Evolutionary conservation across 164 flowering plant species (phyloP), one percentile per base, ranked within the genome.

Genomic region (Macadamia integrifolia): DNA sequence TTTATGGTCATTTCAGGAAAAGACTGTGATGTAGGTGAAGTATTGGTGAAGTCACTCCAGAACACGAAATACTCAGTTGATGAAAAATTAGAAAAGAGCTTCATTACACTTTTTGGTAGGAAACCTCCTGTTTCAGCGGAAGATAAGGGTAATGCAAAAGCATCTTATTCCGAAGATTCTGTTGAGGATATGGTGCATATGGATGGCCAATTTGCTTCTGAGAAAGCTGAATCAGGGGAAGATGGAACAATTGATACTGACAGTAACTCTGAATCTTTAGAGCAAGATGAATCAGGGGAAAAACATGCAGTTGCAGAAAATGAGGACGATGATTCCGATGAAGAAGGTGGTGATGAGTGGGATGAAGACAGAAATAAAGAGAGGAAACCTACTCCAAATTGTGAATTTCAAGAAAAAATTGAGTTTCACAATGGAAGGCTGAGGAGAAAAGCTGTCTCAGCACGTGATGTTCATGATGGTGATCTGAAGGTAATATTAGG

Each of bases 11-110:
- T 79, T 30, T 43, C 85, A 92, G 99, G 88, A 64, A 87, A 81
- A 70, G 83, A 74, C 44, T 75, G 28, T 35, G 99, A 90, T 81
- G 88, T 87, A 43, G 99, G 99, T 43, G 97, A 77, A 74, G 82
- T 29, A 40, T 65, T 95, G 81, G 98, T 95, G 42, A 90, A 84
- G 75, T 81, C 86, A 11, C 86, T 95, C 42, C 99, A 95, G 76
- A 87, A 87, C 48, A 85, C 88, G 7, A 85, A 88, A 66, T 88
- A 89, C 70, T 85, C 96, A n/a, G 67, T 90, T 75, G 89, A 91
- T 77, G 99, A 95, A 71, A 91, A 87, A 77, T 69, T 92, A 71
- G 87, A 84, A 28, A 72, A 92, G 50, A 86, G 92, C 75, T 83
- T 75, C 74, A 87, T 95, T 61, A 68, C 64, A 28, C 76, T 89